Evolutionary conservation across 345 rosid genomes (phyloP), one percentile per base, ranked within the genome.

Genomic region (Gossypium anomalum): DNA sequence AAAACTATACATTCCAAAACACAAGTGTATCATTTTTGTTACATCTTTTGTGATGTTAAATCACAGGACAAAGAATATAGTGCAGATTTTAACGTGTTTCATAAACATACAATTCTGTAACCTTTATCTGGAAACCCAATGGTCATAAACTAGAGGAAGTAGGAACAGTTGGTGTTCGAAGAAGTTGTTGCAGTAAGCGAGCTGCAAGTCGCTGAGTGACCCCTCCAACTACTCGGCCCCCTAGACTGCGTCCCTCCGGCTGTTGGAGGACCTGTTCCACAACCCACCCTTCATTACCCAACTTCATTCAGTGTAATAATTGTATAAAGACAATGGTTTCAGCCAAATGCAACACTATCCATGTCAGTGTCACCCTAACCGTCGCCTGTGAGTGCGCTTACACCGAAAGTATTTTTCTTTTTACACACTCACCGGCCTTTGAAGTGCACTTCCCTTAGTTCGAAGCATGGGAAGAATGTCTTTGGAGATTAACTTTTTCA

Each of bases 191-290:
- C 80, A 94, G 86, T 75, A 94, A 82, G 48, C 98, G 84, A 25
- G 98, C 98, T 11, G 97, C 94, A 51, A 94, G 86, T 44, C 98
- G 98, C 64, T 85, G 98, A 73, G 88, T 87, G 67, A 91, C 86
- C 76, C 97, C 98, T 38, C 93, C 87, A 47, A 87, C 83, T 60
- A 94, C 90, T 43, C 92, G 92, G 47, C 87, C 88, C 51, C 97
- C 98, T 0, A 94, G 86, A 81, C 73, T 83, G n/a, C 88, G 89
- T 58, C 81, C 98, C 82, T 92, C 99, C 0, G 89, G 93, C 82
- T 91, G 94, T 83, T 89, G 98, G 78, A 94, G 86, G 70, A 92
- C 96, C 99, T 94, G 87, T 92, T 85, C 51, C 38, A 22, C 77
- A 74, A 63, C 59, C 17, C 16, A 34, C 41, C 27, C 11, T 53